phyloP scores from a whole-genome alignment of 1,284 basidiomycete species.

The Ustilago crameri region DNA sequence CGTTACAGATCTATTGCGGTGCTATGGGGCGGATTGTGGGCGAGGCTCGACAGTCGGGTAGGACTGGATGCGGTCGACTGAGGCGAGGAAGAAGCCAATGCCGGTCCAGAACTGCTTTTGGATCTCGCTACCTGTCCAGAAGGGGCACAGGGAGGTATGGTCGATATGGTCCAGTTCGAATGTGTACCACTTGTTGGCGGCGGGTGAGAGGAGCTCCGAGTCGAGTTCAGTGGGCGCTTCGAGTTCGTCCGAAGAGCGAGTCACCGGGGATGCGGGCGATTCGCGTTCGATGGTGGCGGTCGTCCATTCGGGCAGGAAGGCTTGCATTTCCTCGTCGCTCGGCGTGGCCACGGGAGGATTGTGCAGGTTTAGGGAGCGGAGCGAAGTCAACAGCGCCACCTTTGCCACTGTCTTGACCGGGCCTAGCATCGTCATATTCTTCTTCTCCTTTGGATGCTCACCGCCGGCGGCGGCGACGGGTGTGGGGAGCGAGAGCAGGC shows the following conservation, averaged over 20 bases:
- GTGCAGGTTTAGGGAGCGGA: constrained; percentile 15
- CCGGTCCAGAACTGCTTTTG: constrained; percentile 53
- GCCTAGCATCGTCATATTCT: constrained; percentile 8
- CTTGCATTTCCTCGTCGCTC: constrained; percentile 24
- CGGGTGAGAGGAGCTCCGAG: constrained; percentile 3
- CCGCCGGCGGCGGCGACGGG: constrained; percentile 5
- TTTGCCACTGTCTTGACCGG: constrained; percentile 12
- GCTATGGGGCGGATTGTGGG: neutral
- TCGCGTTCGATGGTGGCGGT: too few species aligned
- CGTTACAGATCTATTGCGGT: too few species aligned
- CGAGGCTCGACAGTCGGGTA: neutral
- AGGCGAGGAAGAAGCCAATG: constrained; percentile 38
- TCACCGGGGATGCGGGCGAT: neutral
- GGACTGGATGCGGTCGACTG: constrained; percentile 17
- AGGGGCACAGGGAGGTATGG: constrained; percentile 45
- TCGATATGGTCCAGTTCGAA: constrained; percentile 28
- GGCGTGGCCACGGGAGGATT: constrained; percentile 32
- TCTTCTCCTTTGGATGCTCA: neutral
- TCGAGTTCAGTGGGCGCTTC: constrained; percentile 4
- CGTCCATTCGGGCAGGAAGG: constrained; percentile 17
- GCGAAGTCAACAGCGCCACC: constrained; percentile 27
- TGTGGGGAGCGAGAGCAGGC: constrained; percentile 5
- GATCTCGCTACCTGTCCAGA: constrained; percentile 49
- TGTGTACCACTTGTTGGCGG: constrained; percentile 46
- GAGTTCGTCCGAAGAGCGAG: neutral